phyloP scores from a whole-genome alignment of 2,329 filamentous ascomycete species.

The Pseudocercospora vitis region DNA sequence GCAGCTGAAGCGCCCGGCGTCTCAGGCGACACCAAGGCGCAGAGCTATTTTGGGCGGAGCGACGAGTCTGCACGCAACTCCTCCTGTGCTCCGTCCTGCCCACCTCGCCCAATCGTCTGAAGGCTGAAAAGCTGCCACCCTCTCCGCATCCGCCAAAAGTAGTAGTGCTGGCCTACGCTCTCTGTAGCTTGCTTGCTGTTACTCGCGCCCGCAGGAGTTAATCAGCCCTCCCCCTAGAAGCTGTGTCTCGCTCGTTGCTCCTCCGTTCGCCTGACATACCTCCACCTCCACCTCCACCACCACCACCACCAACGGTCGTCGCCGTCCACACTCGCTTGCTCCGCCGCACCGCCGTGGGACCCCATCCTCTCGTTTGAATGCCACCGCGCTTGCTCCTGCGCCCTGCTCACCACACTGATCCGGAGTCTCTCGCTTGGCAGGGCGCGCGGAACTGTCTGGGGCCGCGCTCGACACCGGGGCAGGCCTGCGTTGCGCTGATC shows the following conservation, averaged over 20 bases:
- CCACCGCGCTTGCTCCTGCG: neutral
- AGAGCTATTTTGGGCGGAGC: constrained; percentile 1
- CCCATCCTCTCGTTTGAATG: constrained; percentile 1
- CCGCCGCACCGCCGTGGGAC: constrained; percentile 3
- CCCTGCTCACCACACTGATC: neutral
- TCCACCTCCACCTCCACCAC: constrained; percentile 1
- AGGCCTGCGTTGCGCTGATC: constrained; percentile 11
- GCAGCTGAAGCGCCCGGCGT: constrained; percentile 1
- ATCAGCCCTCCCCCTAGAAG: constrained; percentile 2
- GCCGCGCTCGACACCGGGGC: neutral
- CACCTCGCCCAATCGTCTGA: constrained; percentile 7
- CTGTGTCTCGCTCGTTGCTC: constrained; percentile 6
- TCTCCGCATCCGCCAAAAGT: neutral
- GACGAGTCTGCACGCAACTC: constrained; percentile 1
- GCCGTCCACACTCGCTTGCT: constrained; percentile 16
- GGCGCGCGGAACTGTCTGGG: neutral
- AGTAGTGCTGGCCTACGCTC: no score
- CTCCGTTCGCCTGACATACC: neutral
- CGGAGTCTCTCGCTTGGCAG: constrained; percentile 10
- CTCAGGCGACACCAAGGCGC: constrained; percentile 6
- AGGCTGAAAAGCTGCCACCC: neutral
- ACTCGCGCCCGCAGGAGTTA: no score
- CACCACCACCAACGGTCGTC: constrained; percentile 12
- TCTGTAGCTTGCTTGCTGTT: no score
- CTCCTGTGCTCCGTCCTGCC: no score